A percentile compares a stretch with the other conserved stretches of the same genome.
Conservation (phyloP, 164 flowering plant species). For the Macadamia tetraphylla region DNA sequence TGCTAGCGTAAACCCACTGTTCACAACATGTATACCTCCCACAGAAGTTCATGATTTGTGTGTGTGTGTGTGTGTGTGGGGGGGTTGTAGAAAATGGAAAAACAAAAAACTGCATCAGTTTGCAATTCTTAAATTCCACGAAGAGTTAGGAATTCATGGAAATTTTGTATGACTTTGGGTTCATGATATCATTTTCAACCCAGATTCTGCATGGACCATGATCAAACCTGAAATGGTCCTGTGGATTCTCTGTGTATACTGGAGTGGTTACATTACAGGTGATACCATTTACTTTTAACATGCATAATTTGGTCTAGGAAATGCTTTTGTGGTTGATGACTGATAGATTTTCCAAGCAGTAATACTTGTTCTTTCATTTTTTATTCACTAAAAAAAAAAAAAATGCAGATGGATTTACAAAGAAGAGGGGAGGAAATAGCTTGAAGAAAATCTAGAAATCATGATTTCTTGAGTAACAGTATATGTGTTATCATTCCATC, state of each 20-base stretch:
- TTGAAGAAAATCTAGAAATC: not conserved
- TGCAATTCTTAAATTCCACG: no score
- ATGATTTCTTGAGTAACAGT: not conserved
- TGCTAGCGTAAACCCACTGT: no score
- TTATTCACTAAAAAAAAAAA: not conserved
- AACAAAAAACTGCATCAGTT: no score
- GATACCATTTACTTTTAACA: not conserved
- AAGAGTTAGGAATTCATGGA: no score
- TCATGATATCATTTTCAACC: no score
- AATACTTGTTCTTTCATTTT: not conserved
- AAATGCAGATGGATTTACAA: slow-evolving; percentile 17
- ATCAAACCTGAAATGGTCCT: not conserved
- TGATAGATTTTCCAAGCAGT: not conserved
- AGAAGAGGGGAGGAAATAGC: slow-evolving; percentile 6
- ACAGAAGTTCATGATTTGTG: no score
- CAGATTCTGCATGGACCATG: not conserved
- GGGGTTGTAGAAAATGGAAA: no score
- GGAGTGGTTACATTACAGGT: no score
- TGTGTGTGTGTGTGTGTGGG: no score
- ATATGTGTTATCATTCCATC: not conserved
- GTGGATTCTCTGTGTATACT: no score
- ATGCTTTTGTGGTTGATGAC: not conserved
- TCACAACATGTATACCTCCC: no score
- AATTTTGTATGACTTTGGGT: no score
- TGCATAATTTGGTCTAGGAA: not conserved